A percentile compares a stretch with the other conserved stretches of the same genome.
These are phyloP conservation scores for Olyra latifolia DNA, from an alignment of 176 grass and related monocot species.

Conservation along the genomic window DNA sequence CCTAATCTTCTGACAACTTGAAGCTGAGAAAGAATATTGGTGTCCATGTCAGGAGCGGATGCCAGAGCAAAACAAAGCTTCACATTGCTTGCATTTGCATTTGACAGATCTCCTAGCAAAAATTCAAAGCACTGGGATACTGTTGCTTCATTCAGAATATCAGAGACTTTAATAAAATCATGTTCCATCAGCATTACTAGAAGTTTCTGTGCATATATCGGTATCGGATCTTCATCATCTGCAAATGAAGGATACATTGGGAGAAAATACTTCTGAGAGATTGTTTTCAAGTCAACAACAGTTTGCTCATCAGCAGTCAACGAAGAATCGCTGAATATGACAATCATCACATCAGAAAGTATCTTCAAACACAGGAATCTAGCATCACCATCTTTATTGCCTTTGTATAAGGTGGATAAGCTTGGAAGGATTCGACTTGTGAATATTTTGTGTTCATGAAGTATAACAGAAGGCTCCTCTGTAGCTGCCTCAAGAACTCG, in stretches of 20 bases:
- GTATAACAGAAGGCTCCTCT: conserved; percentile 85
- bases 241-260: conserved; percentile 84
- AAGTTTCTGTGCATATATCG: conserved; percentile 97
- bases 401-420: conserved; percentile 81
- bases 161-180: conserved; percentile 83
- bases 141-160: conserved; percentile 86
- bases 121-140: conserved; percentile 87
- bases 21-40: conserved; percentile 85
- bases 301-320: conserved; percentile 58
- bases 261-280: conserved; percentile 81
- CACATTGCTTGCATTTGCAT: conserved; percentile 95
- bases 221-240: conserved; percentile 97
- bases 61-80: conserved; percentile 91
- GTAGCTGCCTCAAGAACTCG: conserved; percentile 78
- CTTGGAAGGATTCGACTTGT: conserved; percentile 72
- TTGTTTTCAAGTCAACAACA: conserved; percentile 56
- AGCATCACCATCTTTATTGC: conserved; percentile 88
- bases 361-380: conserved; percentile 92
- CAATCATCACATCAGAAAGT: conserved; percentile 67
- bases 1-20: conserved; percentile 88
- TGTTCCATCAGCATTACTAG: conserved; percentile 95
- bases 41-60: conserved; percentile 87
- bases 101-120: conserved; percentile 86
- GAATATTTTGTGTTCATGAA: conserved; percentile 66
- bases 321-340: conserved; percentile 69